Evolutionary conservation across 306 rosid species (phyloP), one percentile per base, ranked within the genome.

Genomic region (Glycyrrhiza uralensis): DNA sequence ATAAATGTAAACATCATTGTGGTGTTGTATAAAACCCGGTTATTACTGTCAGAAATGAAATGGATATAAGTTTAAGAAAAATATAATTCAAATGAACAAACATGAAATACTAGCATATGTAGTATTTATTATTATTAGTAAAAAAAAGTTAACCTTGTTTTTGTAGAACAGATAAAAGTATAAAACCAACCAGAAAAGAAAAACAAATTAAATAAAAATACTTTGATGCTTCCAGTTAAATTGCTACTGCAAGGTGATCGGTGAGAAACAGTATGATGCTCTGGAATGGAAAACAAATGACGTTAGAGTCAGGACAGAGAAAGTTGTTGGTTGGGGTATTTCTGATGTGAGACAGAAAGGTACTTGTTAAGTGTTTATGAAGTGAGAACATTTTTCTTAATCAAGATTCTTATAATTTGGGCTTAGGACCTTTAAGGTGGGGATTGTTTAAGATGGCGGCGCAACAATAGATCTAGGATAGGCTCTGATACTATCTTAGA

Each of bases 81-180:
- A 36, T 14, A 39, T 7, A 39, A 19, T 39, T 65, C 15, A 29
- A 39, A 39, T 56, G 36, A 32, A 60, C 62, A 47, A 73, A 63
- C 63, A 3, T 35, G 45, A 62, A 63, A 63, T 14, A 75, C 56
- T n/a, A 19, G 24, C 29, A 12, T 9, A 19, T 36, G 60, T 47
- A 14, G 2, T 24, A 39, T 13, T 42, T 14, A 69, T 2, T 7
- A 17, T 42, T 14, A 69, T 2, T 7, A 17, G 35, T 45, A 51
- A 35, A 6, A 62, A 15, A 49, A 8, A 4, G 17, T 19, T 33
- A 68, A 22, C 32, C 61, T 19, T 32, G 23, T 13, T 64, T 54
- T 39, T 23, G 54, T 23, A 38, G 55, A 24, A 41, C 49, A 62
- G 71, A 77, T 58, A 10, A n/a, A n/a, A n/a, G n/a, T n/a, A n/a